Evolutionary conservation across 805 yeast species (phyloP), one percentile per base, ranked within the genome.

Genomic region (Metschnikowia gruessii): DNA sequence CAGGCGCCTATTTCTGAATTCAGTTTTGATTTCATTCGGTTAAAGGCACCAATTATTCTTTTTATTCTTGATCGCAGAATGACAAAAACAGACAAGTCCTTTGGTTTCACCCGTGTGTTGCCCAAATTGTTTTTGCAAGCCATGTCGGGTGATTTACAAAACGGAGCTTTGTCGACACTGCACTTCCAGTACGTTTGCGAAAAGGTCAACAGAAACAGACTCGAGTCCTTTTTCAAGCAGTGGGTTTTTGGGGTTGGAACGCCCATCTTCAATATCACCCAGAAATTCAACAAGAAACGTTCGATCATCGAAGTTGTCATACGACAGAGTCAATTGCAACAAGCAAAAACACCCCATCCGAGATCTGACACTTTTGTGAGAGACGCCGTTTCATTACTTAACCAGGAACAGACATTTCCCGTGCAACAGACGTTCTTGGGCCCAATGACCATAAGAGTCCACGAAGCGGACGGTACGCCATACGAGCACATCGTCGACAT

Each of bases 381-480:
- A 42, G 79, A 75, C 38, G 75, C 82, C 4, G 58, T 67, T 9
- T 57, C 69, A 3, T 58, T 68, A 32, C 52, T 76, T 13, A 79
- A 77, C 40, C 71, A 69, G 16, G 77, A 74, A 36, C 72, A 70
- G 5, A 40, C 57, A 0, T 62, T 54, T 38, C 70, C 70, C 6
- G 63, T 70, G 0, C 82, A 75, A 36, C 63, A 68, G n/a, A 76
- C 83, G 2, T 88, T 91, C 59, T 78, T 87, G 0, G 99, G 99
- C 0, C 97, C 98, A 0, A 88, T 94, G 87, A 94, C 99, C 0
- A 87, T 94, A 31, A 74, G 99, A 58, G 91, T 94, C 31, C 99
- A 94, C 62, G 99, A 94, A 60, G 95, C 97, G 0, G 98, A 94
- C 64, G 99, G 99, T 8, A 89, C 98, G 0, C 99, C 99, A 0